phyloP scores from a whole-genome alignment of 2,329 filamentous ascomycete species.

The Calycina herbarum region DNA sequence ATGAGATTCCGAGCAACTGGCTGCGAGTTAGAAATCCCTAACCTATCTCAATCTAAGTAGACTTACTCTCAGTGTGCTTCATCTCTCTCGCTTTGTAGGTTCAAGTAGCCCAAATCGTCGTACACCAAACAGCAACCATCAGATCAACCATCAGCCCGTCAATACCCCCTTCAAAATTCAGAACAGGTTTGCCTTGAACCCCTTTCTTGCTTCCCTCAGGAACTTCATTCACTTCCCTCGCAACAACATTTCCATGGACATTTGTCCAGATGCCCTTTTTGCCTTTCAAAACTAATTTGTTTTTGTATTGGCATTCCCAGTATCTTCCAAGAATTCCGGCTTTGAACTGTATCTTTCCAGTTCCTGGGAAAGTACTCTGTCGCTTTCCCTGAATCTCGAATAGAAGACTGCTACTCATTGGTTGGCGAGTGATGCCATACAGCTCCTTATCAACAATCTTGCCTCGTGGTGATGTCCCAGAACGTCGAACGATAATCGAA shows the following conservation, averaged over 20 bases:
- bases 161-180: slow-evolving; percentile 15
- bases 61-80: no score
- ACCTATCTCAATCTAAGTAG: no score
- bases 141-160: slow-evolving; percentile 14
- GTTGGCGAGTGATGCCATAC: slow-evolving; percentile 7
- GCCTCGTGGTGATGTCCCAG: neutral
- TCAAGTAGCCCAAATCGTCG: slow-evolving; percentile 17
- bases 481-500: slow-evolving; percentile 17
- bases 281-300: slow-evolving; percentile 14
- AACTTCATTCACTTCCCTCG: slow-evolving; percentile 14
- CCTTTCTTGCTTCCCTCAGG: slow-evolving; percentile 12
- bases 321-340: slow-evolving; percentile 12
- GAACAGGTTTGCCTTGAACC: slow-evolving; percentile 8
- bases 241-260: slow-evolving; percentile 14
- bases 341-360: slow-evolving; percentile 13
- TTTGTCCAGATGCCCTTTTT: slow-evolving; percentile 16
- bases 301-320: slow-evolving; percentile 22
- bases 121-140: slow-evolving; percentile 23
- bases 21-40: no score
- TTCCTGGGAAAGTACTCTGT: slow-evolving; percentile 17
- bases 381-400: slow-evolving; percentile 15
- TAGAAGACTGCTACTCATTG: no score
- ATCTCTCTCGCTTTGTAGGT: slow-evolving; percentile 13
- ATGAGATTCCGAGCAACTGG: no score
- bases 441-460: slow-evolving; percentile 22